These are phyloP conservation scores for Phytophthora niederhauseri DNA, from an alignment of 352 stramenopile species.

Conservation along the genomic window DNA sequence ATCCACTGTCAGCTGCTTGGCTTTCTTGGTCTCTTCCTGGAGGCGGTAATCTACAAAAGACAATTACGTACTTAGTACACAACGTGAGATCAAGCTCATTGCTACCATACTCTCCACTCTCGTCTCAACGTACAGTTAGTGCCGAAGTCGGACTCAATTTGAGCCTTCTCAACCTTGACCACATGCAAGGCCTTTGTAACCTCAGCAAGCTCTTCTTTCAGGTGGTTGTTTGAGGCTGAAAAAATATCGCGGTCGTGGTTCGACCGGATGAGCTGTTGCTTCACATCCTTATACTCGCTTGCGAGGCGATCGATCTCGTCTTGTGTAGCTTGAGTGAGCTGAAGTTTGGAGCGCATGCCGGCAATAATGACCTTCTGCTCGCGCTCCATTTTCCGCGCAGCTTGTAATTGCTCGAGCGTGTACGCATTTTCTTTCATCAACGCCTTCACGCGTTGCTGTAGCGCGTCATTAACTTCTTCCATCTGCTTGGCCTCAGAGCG, in stretches of 20 bases:
- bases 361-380: slow-evolving; percentile 74
- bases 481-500: slow-evolving; percentile 72
- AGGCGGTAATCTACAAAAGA: slow-evolving; percentile 48
- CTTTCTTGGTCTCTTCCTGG: slow-evolving; percentile 76
- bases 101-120: neutral
- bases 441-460: slow-evolving; percentile 81
- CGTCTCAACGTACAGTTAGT: slow-evolving; percentile 51
- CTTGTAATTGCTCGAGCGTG: slow-evolving; percentile 77
- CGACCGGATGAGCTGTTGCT: slow-evolving; percentile 67
- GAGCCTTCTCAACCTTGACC: slow-evolving; percentile 69
- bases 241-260: slow-evolving; percentile 82
- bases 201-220: slow-evolving; percentile 75
- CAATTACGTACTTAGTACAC: neutral
- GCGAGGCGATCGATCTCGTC: slow-evolving; percentile 68
- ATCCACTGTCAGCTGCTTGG: slow-evolving; percentile 50
- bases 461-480: slow-evolving; percentile 72
- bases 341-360: slow-evolving; percentile 70
- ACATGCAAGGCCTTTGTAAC: slow-evolving; percentile 71
- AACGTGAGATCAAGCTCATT: slow-evolving; percentile 9
- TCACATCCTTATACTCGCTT: slow-evolving; percentile 67
- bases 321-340: slow-evolving; percentile 64
- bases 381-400: slow-evolving; percentile 68
- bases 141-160: slow-evolving; percentile 76
- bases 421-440: slow-evolving; percentile 81
- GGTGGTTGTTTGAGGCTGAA: slow-evolving; percentile 74